phyloP scores from a whole-genome alignment of 2,329 filamentous ascomycete species.

The Rosellinia necatrix region DNA sequence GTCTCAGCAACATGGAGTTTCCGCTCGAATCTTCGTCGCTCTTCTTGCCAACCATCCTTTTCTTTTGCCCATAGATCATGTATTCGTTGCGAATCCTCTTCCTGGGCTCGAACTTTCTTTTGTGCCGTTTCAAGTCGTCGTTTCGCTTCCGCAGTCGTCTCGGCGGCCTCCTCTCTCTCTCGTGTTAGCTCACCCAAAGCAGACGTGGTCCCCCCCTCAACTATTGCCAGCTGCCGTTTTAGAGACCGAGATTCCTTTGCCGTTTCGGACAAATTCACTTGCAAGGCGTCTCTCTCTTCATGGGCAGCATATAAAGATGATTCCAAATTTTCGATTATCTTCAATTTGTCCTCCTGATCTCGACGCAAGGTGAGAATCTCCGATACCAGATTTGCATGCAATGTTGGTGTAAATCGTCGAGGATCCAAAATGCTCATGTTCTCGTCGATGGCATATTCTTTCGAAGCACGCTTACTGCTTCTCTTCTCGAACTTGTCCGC shows the following conservation, averaged over 20 bases:
- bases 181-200: slow-evolving; percentile 81
- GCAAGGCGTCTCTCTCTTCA: slow-evolving; percentile 74
- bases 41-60: slow-evolving; percentile 81
- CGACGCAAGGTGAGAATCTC: slow-evolving; percentile 87
- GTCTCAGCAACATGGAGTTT: slow-evolving; percentile 89
- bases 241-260: slow-evolving; percentile 78
- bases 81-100: slow-evolving; percentile 79
- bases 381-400: slow-evolving; percentile 92
- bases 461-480: slow-evolving; percentile 57
- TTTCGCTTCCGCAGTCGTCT: slow-evolving; percentile 71
- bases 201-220: slow-evolving; percentile 87
- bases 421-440: slow-evolving; percentile 80
- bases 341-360: slow-evolving; percentile 88
- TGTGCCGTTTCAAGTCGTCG: slow-evolving; percentile 78
- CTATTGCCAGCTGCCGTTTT: slow-evolving; percentile 81
- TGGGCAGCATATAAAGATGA: slow-evolving; percentile 70
- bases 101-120: slow-evolving; percentile 76
- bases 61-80: slow-evolving; percentile 84
- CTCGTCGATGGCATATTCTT: slow-evolving; percentile 68
- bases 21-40: slow-evolving; percentile 80
- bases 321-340: slow-evolving; percentile 85
- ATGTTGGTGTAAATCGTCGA: slow-evolving; percentile 88
- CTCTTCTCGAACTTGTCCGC: slow-evolving; percentile 50
- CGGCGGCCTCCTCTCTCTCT: slow-evolving; percentile 84
- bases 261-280: slow-evolving; percentile 63